Evolutionary conservation across 164 flowering plant species (phyloP).

Genomic region (Malania oleifera): DNA sequence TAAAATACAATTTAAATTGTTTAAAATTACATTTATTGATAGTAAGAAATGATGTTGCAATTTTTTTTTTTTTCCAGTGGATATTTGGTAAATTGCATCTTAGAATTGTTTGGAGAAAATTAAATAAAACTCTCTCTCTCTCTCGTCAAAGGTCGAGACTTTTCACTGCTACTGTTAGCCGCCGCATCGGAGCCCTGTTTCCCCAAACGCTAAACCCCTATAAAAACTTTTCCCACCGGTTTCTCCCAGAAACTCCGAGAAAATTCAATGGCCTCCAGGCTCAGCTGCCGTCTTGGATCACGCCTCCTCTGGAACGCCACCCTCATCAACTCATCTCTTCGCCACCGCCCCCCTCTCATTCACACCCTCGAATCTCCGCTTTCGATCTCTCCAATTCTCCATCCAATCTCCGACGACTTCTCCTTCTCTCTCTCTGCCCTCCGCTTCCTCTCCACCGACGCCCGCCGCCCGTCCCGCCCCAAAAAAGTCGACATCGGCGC

Average conservation of each 20-base stretch:
- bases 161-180: no score
- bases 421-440: constrained; percentile 10
- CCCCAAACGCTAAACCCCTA: no score
- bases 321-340: background rate
- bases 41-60: no score
- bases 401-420: constrained; percentile 3
- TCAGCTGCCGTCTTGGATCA: constrained; percentile 23
- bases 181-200: no score
- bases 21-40: no score
- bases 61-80: no score
- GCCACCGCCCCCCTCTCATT: constrained; percentile 8
- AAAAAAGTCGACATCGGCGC: constrained; percentile 63
- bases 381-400: background rate
- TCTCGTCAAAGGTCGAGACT: no score
- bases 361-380: constrained; percentile 10
- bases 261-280: constrained; percentile 24
- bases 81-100: no score
- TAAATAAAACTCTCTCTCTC: no score
- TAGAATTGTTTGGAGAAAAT: no score
- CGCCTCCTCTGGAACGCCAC: constrained; percentile 17
- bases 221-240: background rate
- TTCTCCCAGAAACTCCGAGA: constrained; percentile 9
- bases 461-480: constrained; percentile 33
- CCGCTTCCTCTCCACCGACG: constrained; percentile 51
- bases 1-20: no score